phyloP scores from a whole-genome alignment of 805 yeast genomes.

The Ogataea methylovora region DNA sequence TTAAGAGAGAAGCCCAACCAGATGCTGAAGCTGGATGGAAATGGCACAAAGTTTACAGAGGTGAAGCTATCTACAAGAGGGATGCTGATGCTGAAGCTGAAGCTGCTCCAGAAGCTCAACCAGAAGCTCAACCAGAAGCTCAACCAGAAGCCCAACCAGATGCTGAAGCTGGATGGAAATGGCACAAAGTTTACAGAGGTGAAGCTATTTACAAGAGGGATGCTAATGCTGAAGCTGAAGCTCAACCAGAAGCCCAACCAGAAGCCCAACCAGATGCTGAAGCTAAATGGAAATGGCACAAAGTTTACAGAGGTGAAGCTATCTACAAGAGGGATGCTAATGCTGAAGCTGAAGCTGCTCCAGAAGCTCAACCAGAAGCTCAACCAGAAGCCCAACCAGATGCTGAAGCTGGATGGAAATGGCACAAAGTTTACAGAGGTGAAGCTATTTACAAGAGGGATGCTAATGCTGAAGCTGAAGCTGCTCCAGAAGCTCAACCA shows the following conservation, averaged over 20 bases:
- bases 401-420: constrained; percentile 4
- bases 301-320: constrained; percentile 4
- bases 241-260: no score
- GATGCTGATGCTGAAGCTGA: constrained; percentile 24
- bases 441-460: constrained; percentile 20
- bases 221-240: constrained; percentile 21
- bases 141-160: constrained; percentile 12
- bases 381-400: constrained; percentile 11
- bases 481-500: constrained; percentile 3
- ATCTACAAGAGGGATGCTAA: constrained; percentile 11
- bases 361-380: constrained; percentile 10
- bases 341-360: constrained; percentile 12
- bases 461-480: constrained; percentile 19
- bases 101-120: constrained; percentile 8
- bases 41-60: constrained; percentile 1
- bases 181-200: constrained; percentile 6
- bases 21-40: constrained; percentile 6
- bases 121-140: constrained; percentile 9
- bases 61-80: constrained; percentile 17
- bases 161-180: constrained; percentile 7
- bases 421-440: constrained; percentile 7
- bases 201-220: constrained; percentile 20
- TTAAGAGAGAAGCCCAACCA: constrained; percentile 12
- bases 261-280: constrained; percentile 19
- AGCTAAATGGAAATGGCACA: constrained; percentile 9